Conservation (phyloP, 1,284 basidiomycete genomes). For the Cryptococcus sp. region DNA sequence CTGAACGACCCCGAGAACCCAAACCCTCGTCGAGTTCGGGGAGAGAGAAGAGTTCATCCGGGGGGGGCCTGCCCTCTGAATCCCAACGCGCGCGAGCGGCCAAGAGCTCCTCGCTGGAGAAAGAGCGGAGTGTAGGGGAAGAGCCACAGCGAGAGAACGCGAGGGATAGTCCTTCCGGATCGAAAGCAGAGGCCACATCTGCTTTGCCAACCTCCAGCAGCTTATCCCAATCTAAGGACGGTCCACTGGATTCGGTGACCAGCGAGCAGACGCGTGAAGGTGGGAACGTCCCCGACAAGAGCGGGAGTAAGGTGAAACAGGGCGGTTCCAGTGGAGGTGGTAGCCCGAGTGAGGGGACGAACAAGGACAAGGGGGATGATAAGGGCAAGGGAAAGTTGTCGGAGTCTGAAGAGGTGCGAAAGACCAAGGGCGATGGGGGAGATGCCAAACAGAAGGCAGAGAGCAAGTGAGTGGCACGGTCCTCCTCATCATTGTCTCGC, state of each 20-base stretch:
- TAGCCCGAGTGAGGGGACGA: too few species aligned
- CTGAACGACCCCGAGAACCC: not conserved
- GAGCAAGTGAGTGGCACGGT: not conserved
- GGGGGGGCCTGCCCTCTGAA: too few species aligned
- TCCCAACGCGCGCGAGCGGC: not conserved
- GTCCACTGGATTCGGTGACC: too few species aligned
- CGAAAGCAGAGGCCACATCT: too few species aligned
- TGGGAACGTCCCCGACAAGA: too few species aligned
- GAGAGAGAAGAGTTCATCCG: not conserved
- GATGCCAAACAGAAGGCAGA: not conserved
- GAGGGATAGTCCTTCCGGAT: not conserved
- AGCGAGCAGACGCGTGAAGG: too few species aligned
- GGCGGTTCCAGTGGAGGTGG: too few species aligned
- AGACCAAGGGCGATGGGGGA: not conserved
- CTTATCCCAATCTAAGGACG: too few species aligned
- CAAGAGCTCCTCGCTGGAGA: not conserved
- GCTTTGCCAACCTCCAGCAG: not conserved
- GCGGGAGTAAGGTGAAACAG: too few species aligned
- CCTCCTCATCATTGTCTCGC: not conserved
- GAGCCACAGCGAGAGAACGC: not conserved
- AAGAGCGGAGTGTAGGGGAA: not conserved
- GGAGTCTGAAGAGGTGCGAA: constrained; percentile 6
- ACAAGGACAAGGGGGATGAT: too few species aligned
- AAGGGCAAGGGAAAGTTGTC: not conserved
- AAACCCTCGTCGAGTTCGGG: not conserved